Percentiles rank a stretch among this genome's conserved stretches.
These are phyloP conservation scores for Alternaria ethzedia DNA, from an alignment of 2,329 filamentous ascomycete genomes.

Conservation along the genomic window DNA sequence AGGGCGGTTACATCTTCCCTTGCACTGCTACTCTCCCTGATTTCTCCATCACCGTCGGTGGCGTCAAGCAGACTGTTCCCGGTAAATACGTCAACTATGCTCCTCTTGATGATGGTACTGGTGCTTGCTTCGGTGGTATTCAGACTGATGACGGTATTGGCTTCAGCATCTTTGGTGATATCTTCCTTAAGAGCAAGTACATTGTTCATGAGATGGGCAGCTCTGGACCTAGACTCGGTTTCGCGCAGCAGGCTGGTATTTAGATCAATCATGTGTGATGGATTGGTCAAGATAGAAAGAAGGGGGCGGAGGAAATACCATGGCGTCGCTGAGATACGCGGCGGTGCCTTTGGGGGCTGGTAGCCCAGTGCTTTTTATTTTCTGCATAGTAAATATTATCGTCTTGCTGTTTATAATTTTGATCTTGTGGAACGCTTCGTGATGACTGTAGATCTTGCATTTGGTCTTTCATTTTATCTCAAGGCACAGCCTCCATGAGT, in stretches of 20 bases:
- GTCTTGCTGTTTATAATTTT: too few species aligned
- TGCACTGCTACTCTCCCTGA: conserved; percentile 60
- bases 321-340: background rate
- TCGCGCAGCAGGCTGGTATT: conserved; percentile 50
- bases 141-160: conserved; percentile 67
- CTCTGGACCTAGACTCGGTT: conserved; percentile 50
- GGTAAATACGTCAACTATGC: conserved; percentile 64
- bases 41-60: conserved; percentile 60
- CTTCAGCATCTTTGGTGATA: conserved; percentile 75
- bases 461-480: background rate
- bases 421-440: too few species aligned
- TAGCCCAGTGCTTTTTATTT: background rate
- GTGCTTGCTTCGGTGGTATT: conserved; percentile 75
- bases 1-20: conserved; percentile 64
- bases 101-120: conserved; percentile 47
- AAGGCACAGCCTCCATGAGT: background rate
- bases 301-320: too few species aligned
- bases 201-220: conserved; percentile 62
- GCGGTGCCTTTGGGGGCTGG: background rate
- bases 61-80: conserved; percentile 58
- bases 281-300: too few species aligned
- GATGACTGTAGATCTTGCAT: too few species aligned
- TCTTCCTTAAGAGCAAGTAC: conserved; percentile 80
- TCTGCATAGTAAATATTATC: background rate
- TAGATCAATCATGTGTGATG: too few species aligned